Conservation (phyloP, 2,329 filamentous ascomycete species). For the Mycogone perniciosa region DNA sequence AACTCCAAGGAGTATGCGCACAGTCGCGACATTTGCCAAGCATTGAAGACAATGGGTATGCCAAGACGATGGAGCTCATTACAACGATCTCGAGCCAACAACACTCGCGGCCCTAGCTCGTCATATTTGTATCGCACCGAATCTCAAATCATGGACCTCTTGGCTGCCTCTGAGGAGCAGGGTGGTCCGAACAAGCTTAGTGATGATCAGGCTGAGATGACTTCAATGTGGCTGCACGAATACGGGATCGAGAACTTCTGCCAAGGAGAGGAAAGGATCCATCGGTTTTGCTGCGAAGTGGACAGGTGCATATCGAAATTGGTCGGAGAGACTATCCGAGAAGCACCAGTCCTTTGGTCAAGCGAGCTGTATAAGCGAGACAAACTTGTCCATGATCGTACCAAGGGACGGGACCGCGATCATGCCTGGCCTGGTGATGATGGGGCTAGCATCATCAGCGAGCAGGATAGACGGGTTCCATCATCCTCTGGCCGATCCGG, state of each 20-base stretch:
- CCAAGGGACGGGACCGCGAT: constrained; percentile 39
- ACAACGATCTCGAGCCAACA: constrained; percentile 42
- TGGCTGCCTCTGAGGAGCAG: constrained; percentile 75
- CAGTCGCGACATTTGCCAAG: constrained; percentile 76
- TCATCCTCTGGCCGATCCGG: constrained; percentile 40
- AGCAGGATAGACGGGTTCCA: constrained; percentile 44
- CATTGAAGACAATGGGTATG: constrained; percentile 83
- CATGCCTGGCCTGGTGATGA: constrained; percentile 44
- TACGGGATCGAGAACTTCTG: constrained; percentile 89
- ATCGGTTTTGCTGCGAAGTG: constrained; percentile 86
- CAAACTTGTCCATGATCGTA: constrained; percentile 52
- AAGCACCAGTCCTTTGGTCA: constrained; percentile 85
- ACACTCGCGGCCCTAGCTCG: constrained; percentile 42
- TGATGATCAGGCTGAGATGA: constrained; percentile 89
- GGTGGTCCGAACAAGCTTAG: constrained; percentile 91
- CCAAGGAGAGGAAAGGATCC: constrained; percentile 87
- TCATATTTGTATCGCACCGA: constrained; percentile 73
- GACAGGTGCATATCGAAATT: constrained; percentile 80
- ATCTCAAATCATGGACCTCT: constrained; percentile 77
- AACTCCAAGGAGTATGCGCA: constrained; percentile 86
- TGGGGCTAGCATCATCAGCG: constrained; percentile 47
- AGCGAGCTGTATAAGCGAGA: constrained; percentile 83
- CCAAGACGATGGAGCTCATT: constrained; percentile 50
- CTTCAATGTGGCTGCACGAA: constrained; percentile 72
- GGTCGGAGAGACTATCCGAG: constrained; percentile 74